Base-by-base conservation (phyloP, 1,139 yeast species). In the Hansenula anomala region DNA sequence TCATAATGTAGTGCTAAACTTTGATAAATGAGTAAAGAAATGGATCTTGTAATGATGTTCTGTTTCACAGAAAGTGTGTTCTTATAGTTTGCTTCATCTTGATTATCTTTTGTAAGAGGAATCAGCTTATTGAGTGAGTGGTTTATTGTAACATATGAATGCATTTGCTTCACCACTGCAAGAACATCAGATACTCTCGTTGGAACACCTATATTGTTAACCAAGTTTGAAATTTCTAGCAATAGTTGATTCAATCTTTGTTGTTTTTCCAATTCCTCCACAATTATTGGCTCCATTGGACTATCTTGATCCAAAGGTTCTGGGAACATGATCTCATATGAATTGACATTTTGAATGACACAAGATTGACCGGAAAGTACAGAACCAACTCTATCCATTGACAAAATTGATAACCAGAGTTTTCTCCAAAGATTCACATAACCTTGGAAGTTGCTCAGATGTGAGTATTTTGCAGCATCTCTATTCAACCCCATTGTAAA, bases 401-500 rank as follows among this genome's bases (percentile, higher is more conserved):
- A 55, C 11, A 52, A 32, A 12, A 55, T 45, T 1, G 48, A 49
- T 16, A 45, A 39, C 55, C 57, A 56, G 1, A 52, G 11, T 20
- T 51, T 46, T 28, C 58, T 46, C 52, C 53, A 51, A 3, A 50
- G 29, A 27, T 55, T 49, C 3, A 47, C 44, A 23, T 38, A 42
- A 3, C 44, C 45, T 6, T 33, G 28, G 24, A 8, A 23, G 7
- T 23, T 11, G 11, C 11, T 23, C 5, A 23, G 13, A 23, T 23
- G 25, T 8, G 25, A 10, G 11, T 23, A 23, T 8, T 11, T 9
- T 23, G 7, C 25, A 23, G 25, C 25, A 42, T 71, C 74, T 39
- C 72, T 58, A 44, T 70, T 62, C n/a, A 67, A 51, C 1, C 76
- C 77, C 33, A 64, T 56, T 9, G 63, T 57, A 36, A 64, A 53